Conservation (phyloP, 1,139 yeast genomes). For the Hemisphaericaspora xylanilytica region DNA sequence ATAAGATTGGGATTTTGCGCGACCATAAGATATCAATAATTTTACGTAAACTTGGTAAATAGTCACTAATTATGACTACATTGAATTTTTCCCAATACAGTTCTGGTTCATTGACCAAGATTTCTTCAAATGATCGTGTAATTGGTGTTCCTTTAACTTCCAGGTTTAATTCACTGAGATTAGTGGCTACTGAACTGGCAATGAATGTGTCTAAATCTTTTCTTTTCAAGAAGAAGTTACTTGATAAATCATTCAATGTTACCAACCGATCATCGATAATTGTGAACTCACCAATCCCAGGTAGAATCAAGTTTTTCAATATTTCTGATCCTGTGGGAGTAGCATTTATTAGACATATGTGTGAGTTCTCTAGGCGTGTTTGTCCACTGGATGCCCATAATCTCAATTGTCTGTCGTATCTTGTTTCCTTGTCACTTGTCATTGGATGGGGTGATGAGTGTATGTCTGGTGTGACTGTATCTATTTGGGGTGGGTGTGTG, state of each 20-base stretch:
- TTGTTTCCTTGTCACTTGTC: constrained; percentile 35
- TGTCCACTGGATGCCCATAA: constrained; percentile 88
- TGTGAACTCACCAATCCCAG: constrained; percentile 73
- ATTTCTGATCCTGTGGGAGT: constrained; percentile 64
- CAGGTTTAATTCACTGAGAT: constrained; percentile 57
- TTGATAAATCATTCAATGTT: constrained; percentile 42
- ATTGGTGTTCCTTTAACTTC: constrained; percentile 49
- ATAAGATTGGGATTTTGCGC: constrained; percentile 51
- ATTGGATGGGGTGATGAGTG: background rate
- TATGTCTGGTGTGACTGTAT: too few species aligned
- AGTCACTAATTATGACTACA: constrained; percentile 51
- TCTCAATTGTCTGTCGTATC: constrained; percentile 85
- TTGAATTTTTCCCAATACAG: constrained; percentile 52
- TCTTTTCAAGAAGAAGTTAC: constrained; percentile 60
- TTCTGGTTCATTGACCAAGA: constrained; percentile 17
- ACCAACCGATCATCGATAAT: constrained; percentile 52
- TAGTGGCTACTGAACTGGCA: constrained; percentile 37
- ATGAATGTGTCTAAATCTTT: constrained; percentile 45
- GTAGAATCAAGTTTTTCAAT: constrained; percentile 73
- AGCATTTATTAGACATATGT: constrained; percentile 62
- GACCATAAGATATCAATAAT: constrained; percentile 42
- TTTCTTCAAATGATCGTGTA: constrained; percentile 18
- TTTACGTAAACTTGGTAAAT: constrained; percentile 15
- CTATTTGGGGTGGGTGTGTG: too few species aligned
- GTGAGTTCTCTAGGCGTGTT: constrained; percentile 52